phyloP scores from a whole-genome alignment of 345 rosid species.

The Rhizophora mangle region DNA sequence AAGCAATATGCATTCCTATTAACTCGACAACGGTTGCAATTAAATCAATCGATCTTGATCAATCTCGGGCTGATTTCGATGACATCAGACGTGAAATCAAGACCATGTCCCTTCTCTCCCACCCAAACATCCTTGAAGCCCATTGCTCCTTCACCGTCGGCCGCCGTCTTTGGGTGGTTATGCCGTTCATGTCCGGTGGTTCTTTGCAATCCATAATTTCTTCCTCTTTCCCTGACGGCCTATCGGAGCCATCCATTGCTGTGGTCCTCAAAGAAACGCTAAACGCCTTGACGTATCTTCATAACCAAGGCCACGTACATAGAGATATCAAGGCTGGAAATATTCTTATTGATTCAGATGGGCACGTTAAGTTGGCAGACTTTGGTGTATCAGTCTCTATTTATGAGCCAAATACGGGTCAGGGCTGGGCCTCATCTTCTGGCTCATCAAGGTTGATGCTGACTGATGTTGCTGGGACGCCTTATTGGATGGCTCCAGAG shows the following conservation, averaged over 20 bases:
- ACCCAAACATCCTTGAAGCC: conserved; percentile 73
- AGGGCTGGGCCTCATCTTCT: conserved; percentile 9
- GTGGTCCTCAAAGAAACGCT: conserved; percentile 66
- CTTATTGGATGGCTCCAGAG: conserved; percentile 99
- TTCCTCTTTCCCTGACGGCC: conserved; percentile 58
- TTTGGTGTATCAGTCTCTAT: conserved; percentile 85
- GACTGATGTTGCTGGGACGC: conserved; percentile 75
- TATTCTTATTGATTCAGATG: conserved; percentile 62
- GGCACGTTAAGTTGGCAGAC: conserved; percentile 75
- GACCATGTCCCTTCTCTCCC: conserved; percentile 76
- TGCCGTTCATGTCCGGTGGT: conserved; percentile 94
- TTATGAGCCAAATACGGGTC: conserved; percentile 42
- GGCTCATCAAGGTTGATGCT: conserved; percentile 45
- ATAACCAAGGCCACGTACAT: conserved; percentile 75
- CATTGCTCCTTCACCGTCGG: conserved; percentile 80
- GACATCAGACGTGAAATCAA: conserved; percentile 66
- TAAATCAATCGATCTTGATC: conserved; percentile 79
- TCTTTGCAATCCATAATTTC: conserved; percentile 77
- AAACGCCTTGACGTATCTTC: conserved; percentile 63
- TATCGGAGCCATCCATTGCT: conserved; percentile 74
- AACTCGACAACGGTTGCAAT: conserved; percentile 64
- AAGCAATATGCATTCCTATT: conserved; percentile 62
- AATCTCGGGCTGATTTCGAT: conserved; percentile 59
- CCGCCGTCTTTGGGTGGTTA: conserved; percentile 80
- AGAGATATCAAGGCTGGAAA: conserved; percentile 81